Conservation (phyloP, 805 yeast genomes). For the Lipomyces lipofer region DNA sequence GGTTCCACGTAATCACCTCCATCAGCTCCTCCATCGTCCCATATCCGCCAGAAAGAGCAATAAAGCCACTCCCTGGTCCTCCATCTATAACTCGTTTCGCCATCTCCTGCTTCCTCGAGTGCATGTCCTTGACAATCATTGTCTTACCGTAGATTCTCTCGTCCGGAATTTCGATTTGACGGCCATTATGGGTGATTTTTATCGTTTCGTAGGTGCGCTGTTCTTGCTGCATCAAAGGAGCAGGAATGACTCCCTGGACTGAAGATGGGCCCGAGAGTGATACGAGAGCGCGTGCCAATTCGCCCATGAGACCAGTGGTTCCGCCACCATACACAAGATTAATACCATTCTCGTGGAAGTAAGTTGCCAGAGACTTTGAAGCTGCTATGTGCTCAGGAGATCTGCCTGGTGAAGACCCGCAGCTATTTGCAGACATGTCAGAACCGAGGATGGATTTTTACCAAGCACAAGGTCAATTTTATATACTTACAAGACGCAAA, state of each 20-base stretch:
- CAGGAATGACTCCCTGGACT: conserved; percentile 87
- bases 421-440: conserved; percentile 35
- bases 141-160: conserved; percentile 68
- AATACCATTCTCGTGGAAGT: conserved; percentile 60
- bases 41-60: conserved; percentile 90
- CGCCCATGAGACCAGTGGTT: conserved; percentile 47
- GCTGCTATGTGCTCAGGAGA: conserved; percentile 50
- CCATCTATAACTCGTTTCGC: conserved; percentile 61
- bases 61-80: conserved; percentile 56
- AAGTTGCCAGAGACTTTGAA: conserved; percentile 62
- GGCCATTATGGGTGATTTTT: background rate
- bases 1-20: conserved; percentile 91
- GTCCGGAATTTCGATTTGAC: conserved; percentile 45
- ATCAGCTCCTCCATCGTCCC: conserved; percentile 87
- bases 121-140: conserved; percentile 84
- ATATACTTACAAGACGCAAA: too few species aligned
- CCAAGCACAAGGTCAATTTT: too few species aligned
- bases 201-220: conserved; percentile 28
- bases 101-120: conserved; percentile 83
- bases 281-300: conserved; percentile 32
- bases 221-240: conserved; percentile 61
- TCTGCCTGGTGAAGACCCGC: conserved; percentile 79
- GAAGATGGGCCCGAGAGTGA: conserved; percentile 3
- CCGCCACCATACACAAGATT: conserved; percentile 90
- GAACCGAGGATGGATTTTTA: background rate